Evolutionary conservation across 139 green algal species (phyloP).

Genomic region (Micractinium conductrix): DNA sequence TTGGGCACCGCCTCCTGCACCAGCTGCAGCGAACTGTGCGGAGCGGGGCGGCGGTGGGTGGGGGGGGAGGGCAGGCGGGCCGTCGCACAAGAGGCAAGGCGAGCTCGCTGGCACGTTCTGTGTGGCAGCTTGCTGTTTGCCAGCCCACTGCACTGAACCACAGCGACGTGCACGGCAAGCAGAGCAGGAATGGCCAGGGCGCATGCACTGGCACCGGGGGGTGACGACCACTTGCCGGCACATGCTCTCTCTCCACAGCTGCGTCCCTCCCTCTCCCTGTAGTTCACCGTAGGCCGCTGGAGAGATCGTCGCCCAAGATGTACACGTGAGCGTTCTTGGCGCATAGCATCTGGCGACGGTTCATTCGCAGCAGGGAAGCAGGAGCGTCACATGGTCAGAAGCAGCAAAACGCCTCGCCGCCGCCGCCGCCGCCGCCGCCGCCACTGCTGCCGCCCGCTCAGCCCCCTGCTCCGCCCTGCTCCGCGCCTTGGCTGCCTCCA

Average conservation of each 20-base stretch:
- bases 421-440: neutral
- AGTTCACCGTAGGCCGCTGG: conserved; percentile 2
- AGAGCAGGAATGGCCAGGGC: neutral
- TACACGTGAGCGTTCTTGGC: conserved; percentile 15
- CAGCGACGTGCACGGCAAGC: neutral
- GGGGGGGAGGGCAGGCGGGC: neutral
- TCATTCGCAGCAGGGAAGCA: no score
- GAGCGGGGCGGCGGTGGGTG: no score
- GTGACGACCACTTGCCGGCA: no score
- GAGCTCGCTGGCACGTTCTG: neutral
- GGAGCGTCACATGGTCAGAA: no score
- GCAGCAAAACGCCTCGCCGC: neutral
- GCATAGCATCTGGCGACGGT: conserved; percentile 19
- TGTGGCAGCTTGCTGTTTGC: no score
- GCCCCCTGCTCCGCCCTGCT: neutral
- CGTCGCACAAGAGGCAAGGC: neutral
- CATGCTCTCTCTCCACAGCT: no score
- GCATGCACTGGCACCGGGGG: neutral
- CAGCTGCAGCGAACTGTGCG: neutral
- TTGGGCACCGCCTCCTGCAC: conserved; percentile 9
- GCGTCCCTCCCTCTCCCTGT: no score
- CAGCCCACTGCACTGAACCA: neutral
- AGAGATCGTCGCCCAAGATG: neutral
- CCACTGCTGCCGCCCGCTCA: neutral
- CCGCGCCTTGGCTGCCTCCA: conserved; percentile 13